Evolutionary conservation across 305 asterid species (phyloP).

Genomic region (Fraxinus platypoda): DNA sequence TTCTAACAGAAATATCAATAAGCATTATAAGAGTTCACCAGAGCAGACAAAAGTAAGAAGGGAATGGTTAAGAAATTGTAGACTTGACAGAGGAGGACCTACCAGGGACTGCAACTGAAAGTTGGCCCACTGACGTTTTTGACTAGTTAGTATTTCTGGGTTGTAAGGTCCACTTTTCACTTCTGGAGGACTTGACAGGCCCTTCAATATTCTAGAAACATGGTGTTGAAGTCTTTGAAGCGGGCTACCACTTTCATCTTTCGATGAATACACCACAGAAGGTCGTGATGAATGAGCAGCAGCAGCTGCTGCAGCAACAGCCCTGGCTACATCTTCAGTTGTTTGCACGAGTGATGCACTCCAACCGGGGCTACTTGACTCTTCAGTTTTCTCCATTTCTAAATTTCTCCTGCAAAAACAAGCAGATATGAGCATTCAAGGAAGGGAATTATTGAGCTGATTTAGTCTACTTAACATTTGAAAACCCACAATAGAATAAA

Average conservation of each 20-base stretch:
- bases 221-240: constrained; percentile 76
- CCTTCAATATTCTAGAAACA: constrained; percentile 77
- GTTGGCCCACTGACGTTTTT: constrained; percentile 98
- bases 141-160: constrained; percentile 95
- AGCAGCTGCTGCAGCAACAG: constrained; percentile 74
- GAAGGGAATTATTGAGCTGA: constrained; percentile 6
- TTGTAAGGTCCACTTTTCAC: constrained; percentile 73
- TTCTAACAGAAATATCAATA: constrained; percentile 6
- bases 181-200: constrained; percentile 78
- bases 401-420: constrained; percentile 34
- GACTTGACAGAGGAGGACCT: constrained; percentile 32
- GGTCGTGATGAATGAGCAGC: constrained; percentile 79
- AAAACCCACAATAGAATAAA: neutral
- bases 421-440: constrained; percentile 9
- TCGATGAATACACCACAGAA: constrained; percentile 81
- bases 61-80: neutral
- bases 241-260: constrained; percentile 78
- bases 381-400: constrained; percentile 76
- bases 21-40: neutral
- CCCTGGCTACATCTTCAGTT: constrained; percentile 95
- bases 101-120: constrained; percentile 93
- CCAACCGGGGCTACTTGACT: constrained; percentile 80
- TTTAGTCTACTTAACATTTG: neutral
- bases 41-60: constrained; percentile 8
- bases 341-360: constrained; percentile 75